Evolutionary conservation across 208 protist species (phyloP).

Genomic region (Acanthamoeba culbertsoni): DNA sequence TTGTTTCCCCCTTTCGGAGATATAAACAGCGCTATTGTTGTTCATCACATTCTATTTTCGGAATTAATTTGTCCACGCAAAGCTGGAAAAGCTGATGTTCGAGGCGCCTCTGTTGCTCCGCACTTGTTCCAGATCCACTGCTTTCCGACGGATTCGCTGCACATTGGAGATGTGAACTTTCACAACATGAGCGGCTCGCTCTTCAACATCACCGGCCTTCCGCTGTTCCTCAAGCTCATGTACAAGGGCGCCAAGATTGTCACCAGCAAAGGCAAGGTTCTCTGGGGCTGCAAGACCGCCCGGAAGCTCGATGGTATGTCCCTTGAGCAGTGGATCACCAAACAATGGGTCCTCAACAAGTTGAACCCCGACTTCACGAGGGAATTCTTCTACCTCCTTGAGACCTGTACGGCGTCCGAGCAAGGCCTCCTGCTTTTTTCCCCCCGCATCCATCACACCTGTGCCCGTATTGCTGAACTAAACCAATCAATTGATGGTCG

Average conservation of each 20-base stretch:
- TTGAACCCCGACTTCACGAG: constrained; percentile 28
- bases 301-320: neutral
- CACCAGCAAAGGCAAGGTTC: neutral
- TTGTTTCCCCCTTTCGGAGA: no score
- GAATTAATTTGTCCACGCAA: no score
- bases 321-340: neutral
- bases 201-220: neutral
- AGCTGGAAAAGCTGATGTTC: no score
- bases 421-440: neutral
- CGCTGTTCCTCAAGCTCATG: constrained; percentile 5
- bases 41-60: no score
- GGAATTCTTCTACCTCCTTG: constrained; percentile 45
- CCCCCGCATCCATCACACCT: neutral
- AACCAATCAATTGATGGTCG: neutral
- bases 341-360: neutral
- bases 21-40: no score
- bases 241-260: constrained; percentile 28
- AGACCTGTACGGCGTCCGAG: neutral
- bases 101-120: no score
- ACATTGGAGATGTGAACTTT: neutral
- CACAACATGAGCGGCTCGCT: neutral
- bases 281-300: neutral
- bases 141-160: neutral
- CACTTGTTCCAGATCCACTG: neutral
- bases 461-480: neutral